Evolutionary conservation across 2,329 filamentous ascomycete genomes (phyloP), one percentile per base, ranked within the genome.

Genomic region (Tolypocladium guangdongense): DNA sequence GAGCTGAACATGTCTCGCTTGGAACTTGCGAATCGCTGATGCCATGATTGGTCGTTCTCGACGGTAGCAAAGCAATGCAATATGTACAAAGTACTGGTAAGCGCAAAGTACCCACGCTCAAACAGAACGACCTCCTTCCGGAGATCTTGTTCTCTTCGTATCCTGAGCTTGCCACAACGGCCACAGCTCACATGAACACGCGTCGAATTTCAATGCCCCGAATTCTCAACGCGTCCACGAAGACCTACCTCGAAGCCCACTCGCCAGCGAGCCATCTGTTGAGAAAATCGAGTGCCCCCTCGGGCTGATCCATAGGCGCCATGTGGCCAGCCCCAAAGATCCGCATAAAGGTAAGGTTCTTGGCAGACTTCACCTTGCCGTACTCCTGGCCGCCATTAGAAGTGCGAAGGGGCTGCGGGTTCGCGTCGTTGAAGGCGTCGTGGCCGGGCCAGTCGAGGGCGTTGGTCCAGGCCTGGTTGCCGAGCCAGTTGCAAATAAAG

Each of bases 401-500:
- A 54, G 91, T 77, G 64, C 78, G 79, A 58, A 96, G 83, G 62
- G 87, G 81, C 72, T 87, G 70, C 60, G 87, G 71, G 61, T 83
- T 70, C 53, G 86, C 85, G 58, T 82, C 78, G 68, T 87, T 85
- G 77, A 87, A 99, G 54, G 76, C 79, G 73, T 87, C 82, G 75
- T 95, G 82, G 66, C 90, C 92, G 49, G 85, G 76, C 91, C 92
- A 97, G 73, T 96, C 88, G 46, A 97, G 89, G 54, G 84, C 87
- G 68, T 96, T 87, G 53, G 88, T 86, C 92, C 92, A 97, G 56
- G 88, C 91, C 71, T 89, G 85, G 82, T 97, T 97, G 62, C 92
- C 92, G 60, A 97, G 87, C 91, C 91, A 96, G 82, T 96, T 96
- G 86, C 89, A 84, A 71, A 93, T 93, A 74, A 84, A 92, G 71